Evolutionary conservation across 768 basidiomycete genomes (phyloP).

Genomic region (Floccularia luteovirens): DNA sequence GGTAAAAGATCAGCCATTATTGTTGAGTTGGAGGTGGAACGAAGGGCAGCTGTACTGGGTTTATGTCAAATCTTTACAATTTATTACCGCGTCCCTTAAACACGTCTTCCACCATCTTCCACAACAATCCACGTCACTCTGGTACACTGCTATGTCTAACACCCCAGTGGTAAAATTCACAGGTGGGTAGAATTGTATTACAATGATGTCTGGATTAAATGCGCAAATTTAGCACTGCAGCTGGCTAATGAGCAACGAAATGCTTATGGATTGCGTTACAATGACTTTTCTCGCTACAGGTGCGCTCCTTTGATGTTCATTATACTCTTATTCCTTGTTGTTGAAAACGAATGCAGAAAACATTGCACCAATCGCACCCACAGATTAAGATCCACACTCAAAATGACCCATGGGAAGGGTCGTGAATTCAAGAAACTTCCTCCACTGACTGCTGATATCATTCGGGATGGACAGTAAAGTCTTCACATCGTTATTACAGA

Average conservation of each 20-base stretch:
- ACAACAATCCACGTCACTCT: too few relatives aligned
- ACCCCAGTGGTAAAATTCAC: too few relatives aligned
- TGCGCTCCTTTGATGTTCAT: conserved; percentile 18
- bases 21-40: too few relatives aligned
- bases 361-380: conserved; percentile 91
- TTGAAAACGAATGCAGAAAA: conserved; percentile 43
- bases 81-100: too few relatives aligned
- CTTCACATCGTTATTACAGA: conserved; percentile 6
- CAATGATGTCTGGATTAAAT: too few relatives aligned
- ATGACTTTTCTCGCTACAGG: conserved; percentile 84
- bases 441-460: conserved; percentile 52
- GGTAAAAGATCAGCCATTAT: conserved; percentile 56
- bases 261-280: conserved; percentile 86
- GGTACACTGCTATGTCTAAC: too few relatives aligned
- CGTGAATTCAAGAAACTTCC: conserved; percentile 86
- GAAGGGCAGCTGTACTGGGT: too few relatives aligned
- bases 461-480: conserved; percentile 82
- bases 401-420: conserved; percentile 83
- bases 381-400: conserved; percentile 75
- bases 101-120: too few relatives aligned
- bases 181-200: conserved; percentile 16
- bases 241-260: conserved; percentile 85
- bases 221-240: conserved; percentile 80
- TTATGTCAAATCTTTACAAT: too few relatives aligned
- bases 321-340: conserved; percentile 1